Base-by-base conservation (phyloP, 768 basidiomycete genomes). In the Leucosporidium creatinivorum region DNA sequence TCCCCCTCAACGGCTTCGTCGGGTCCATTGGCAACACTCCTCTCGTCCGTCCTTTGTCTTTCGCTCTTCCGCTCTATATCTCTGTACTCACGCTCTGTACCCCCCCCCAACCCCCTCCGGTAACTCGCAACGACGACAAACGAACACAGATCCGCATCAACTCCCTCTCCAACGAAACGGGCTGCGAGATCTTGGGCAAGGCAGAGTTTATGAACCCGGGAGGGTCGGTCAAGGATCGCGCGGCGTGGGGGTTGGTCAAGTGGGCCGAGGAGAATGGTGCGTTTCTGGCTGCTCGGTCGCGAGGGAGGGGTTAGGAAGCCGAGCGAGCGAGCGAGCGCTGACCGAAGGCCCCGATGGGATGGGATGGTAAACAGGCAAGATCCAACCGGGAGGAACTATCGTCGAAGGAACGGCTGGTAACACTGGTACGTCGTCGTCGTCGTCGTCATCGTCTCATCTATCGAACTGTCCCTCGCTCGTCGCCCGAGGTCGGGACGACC, bases 181-280 rank as follows among this genome's bases (percentile, higher is more conserved):
- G 92, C 21, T 86, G 85, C 63, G 84, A 84, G 61, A 91, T 97
- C 68, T 86, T 87, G 58, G 93, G 89, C n/a, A 97, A 99, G 77
- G 91, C 96, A 25, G 96, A 99, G 79, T 93, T 96, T 76, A 93
- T 96, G 80, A 97, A 97, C 75, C 96, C 96, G 0, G 96, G 96
- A 8, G 94, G 94, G 50, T 93, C 90, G 69, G 91, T 99, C 73
- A 99, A 99, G 80, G 96, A 99, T 77, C 86, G 96, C 57, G 96
- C 96, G 49, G 96, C 94, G 2, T 83, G 96, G 21, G 92, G 90
- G 36, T 83, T 99, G 61, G 80, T 99, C 58, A 81, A 81, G 61
- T 87, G 93, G 76, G 94, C 94, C 5, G 94, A 98, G 79, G 82
- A 86, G 75, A 83, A 84, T 73, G 93, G 93, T 69, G 78, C 81